phyloP scores from a whole-genome alignment of 345 rosid genomes.

The Populus nigra region DNA sequence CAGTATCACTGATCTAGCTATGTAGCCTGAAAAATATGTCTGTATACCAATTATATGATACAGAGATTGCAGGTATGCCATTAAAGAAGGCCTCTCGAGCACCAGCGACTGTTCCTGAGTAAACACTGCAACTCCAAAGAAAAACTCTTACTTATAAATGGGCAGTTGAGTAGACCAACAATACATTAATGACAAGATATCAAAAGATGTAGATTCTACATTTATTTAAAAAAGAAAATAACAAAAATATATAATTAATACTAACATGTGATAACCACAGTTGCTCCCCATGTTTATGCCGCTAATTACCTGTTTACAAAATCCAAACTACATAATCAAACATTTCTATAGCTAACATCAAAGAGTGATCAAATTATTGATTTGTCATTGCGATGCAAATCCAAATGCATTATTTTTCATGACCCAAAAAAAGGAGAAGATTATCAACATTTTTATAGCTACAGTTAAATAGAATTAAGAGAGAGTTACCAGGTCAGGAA shows the following conservation, averaged over 20 bases:
- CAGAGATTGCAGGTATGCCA: constrained; percentile 66
- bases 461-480: constrained; percentile 8
- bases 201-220: too few species aligned
- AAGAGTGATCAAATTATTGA: not conserved
- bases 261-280: constrained; percentile 86
- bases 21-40: not conserved
- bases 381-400: not conserved
- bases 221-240: not conserved
- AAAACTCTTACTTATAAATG: not conserved
- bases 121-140: constrained; percentile 49
- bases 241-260: constrained; percentile 4
- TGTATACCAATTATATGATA: constrained; percentile 80
- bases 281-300: constrained; percentile 95
- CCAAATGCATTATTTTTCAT: not conserved
- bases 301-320: constrained; percentile 68
- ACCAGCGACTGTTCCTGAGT: constrained; percentile 96
- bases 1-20: not conserved
- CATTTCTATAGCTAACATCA: not conserved
- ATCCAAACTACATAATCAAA: not conserved
- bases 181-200: not conserved
- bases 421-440: not conserved
- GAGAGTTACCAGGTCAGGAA: constrained; percentile 75
- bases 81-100: constrained; percentile 92
- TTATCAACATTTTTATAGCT: constrained; percentile 4
- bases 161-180: not conserved